Base-by-base conservation (phyloP, 805 yeast genomes). In the Candida ponderosae region DNA sequence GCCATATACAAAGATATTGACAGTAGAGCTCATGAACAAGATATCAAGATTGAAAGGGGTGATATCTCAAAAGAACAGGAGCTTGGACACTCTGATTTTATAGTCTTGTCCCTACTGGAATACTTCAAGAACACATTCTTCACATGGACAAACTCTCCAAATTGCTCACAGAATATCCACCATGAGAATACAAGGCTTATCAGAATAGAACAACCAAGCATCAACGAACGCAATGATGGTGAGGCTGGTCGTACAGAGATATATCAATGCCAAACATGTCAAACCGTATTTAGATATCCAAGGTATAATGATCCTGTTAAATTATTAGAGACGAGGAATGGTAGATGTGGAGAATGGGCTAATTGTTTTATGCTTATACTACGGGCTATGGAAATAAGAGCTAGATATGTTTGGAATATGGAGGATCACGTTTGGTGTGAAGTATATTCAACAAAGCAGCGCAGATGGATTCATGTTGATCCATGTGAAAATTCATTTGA, bases 351-450 rank as follows among this genome's bases (percentile, higher is more conserved):
- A 1, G 97, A 90, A 56, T 90, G 95, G 95, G 90, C 89, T 38
- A 83, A 84, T 47, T 76, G 90, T 44, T 88, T 89, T 53, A 69
- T 83, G 32, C 62, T 86, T 27, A 60, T 88, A 2, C 60, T 89
- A 37, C 67, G 78, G 20, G 76, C 95, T 0, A 61, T 89, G 31
- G 84, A 81, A 1, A 51, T 77, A 5, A 65, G 76, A 20, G 74
- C 75, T 1, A 61, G 97, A 36, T 88, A 81, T 51, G 63, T 89
- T 2, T 85, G 94, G 94, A 88, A 87, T 56, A 64, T 73, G 7
- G 97, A 90, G 54, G 97, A 90, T 55, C 97, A 90, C 56, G 97
- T 86, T 1, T 90, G 97, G 97, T 82, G 94, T 50, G 97, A 90
- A 53, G 81, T 82, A 48, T 89, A 76, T 54, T 83, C 95, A 1